These are phyloP conservation scores for Colletotrichum sp. DNA, from an alignment of 2,329 filamentous ascomycete genomes.

Conservation along the genomic window DNA sequence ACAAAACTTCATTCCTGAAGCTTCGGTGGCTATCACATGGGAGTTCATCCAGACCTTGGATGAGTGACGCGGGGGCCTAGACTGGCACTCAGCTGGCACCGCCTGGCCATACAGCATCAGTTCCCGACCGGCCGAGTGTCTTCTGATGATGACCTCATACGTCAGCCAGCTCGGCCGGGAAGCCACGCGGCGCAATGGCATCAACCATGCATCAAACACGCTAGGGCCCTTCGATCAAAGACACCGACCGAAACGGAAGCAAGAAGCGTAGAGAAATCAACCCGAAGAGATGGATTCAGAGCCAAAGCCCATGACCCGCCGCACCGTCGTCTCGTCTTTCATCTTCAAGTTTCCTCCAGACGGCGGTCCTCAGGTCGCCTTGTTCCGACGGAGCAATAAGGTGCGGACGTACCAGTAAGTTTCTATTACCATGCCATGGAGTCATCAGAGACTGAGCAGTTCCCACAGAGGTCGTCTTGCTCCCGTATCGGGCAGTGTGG, in stretches of 20 bases:
- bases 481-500: constrained; percentile 67
- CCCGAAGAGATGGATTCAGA: not conserved
- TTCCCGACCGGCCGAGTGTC: not conserved
- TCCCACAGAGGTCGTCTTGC: constrained; percentile 57
- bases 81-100: not conserved
- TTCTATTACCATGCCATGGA: not conserved
- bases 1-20: not conserved
- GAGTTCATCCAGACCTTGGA: not conserved
- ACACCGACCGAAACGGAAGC: not conserved
- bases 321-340: constrained; percentile 54
- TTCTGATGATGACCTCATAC: not conserved
- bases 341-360: constrained; percentile 50
- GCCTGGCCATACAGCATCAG: not conserved
- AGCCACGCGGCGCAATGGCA: not conserved
- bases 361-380: constrained; percentile 54
- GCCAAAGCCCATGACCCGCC: constrained; percentile 19
- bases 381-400: constrained; percentile 66
- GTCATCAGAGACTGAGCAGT: not conserved
- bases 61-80: not conserved
- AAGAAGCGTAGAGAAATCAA: not conserved
- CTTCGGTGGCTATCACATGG: not conserved
- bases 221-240: not conserved
- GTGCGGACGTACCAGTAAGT: constrained; percentile 65
- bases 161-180: not conserved
- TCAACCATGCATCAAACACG: not conserved